Evolutionary conservation across 1,284 basidiomycete genomes (phyloP).

Genomic region (Pterulicium gracile): DNA sequence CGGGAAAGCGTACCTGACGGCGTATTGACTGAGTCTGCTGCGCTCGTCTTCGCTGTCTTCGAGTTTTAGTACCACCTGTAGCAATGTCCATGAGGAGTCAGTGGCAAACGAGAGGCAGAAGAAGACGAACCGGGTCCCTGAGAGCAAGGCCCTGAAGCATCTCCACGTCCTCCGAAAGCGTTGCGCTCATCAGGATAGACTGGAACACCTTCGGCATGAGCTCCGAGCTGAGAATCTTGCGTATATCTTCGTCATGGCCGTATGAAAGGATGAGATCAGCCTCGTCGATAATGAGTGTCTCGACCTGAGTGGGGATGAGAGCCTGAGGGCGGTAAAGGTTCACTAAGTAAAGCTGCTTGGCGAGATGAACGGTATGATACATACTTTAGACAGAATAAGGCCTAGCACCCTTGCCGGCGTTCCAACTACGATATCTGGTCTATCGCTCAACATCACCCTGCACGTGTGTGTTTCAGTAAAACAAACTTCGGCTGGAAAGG

Average conservation of each 20-base stretch:
- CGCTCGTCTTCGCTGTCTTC: conserved; percentile 81
- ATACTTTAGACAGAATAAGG: conserved; percentile 71
- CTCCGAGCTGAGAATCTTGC: conserved; percentile 68
- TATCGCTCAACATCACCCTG: conserved; percentile 77
- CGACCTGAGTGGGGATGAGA: conserved; percentile 51
- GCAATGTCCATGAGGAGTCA: conserved; percentile 17
- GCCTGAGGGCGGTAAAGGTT: conserved; percentile 25
- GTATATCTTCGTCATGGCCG: conserved; percentile 89
- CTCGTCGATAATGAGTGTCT: conserved; percentile 94
- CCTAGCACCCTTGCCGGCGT: conserved; percentile 83
- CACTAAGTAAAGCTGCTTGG: conserved; percentile 5
- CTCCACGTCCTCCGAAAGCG: conserved; percentile 94
- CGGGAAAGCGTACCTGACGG: conserved; percentile 43
- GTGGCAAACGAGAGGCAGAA: conserved; percentile 10
- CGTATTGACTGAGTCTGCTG: conserved; percentile 78
- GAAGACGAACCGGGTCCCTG: conserved; percentile 67
- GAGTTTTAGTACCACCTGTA: conserved; percentile 71
- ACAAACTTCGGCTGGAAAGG: background rate
- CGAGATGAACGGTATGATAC: conserved; percentile 1
- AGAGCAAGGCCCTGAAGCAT: conserved; percentile 82
- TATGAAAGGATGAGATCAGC: conserved; percentile 97
- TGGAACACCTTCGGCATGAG: conserved; percentile 87
- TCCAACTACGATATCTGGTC: conserved; percentile 86
- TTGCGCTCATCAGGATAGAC: conserved; percentile 96
- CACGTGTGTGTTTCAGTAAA: conserved; percentile 1